Percentiles rank a stretch among this genome's conserved stretches.
Conservation (phyloP, 352 stramenopile species). For the Globisporangium splendens region DNA sequence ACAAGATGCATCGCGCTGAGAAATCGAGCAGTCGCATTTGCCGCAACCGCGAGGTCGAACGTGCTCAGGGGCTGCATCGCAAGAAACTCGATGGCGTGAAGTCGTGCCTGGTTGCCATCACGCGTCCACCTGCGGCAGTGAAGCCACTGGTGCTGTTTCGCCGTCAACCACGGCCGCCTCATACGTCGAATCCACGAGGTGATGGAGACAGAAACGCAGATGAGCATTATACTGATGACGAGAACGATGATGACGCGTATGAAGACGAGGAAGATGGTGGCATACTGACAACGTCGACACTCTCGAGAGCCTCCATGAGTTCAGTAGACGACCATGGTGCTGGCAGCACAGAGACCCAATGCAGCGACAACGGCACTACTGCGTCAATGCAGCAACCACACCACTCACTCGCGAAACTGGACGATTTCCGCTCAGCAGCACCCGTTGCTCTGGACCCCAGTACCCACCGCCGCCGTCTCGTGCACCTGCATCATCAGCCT, state of each 20-base stretch:
- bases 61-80: conserved; percentile 61
- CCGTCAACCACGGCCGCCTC: not conserved
- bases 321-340: not conserved
- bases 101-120: conserved; percentile 38
- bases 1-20: conserved; percentile 62
- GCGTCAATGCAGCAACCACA: not conserved
- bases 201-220: not conserved
- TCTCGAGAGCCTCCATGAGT: not conserved
- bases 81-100: conserved; percentile 71
- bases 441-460: conserved; percentile 15
- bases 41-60: conserved; percentile 63
- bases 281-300: not conserved
- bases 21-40: conserved; percentile 79
- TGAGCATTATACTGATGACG: not conserved
- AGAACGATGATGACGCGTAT: not conserved
- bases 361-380: not conserved
- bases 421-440: conserved; percentile 42
- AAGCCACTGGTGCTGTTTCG: conserved; percentile 12
- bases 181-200: too few relatives aligned
- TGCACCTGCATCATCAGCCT: conserved; percentile 1
- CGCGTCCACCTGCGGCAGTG: conserved; percentile 13
- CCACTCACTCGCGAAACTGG: conserved; percentile 31
- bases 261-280: not conserved
- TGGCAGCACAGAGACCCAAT: not conserved
- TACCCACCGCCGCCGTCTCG: not conserved